Evolutionary conservation across 148 eudicot genomes (phyloP), one percentile per base, ranked within the genome.

Genomic region (Tetragonia tetragonoides): DNA sequence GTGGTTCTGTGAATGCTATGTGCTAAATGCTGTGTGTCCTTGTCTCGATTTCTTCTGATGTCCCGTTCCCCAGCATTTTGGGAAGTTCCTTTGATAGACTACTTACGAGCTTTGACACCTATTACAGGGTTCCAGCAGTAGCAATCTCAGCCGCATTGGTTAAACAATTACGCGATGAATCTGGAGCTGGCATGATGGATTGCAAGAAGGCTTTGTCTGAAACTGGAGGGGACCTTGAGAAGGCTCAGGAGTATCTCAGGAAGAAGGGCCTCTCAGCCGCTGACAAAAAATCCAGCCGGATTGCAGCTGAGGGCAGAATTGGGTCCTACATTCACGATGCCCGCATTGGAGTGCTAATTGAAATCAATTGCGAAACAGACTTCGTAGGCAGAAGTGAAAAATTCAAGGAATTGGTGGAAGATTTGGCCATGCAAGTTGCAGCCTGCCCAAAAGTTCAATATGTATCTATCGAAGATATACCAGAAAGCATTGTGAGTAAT

Each of bases 101-200:
- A 78, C 70, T 76, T 7, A 18, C 42, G 41, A 72, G 37, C 41
- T 59, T 78, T 38, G 34, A 53, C 37, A 21, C 70, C 57, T 77
- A 49, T 57, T 80, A 66, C 88, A 95, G 99, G 88, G 77, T 86
- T 41, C 80, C 89, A 28, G 80, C 88, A 78, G 90, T 86, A 66
- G 82, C 90, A 72, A 67, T 95, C 62, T 95, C 99, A 75, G 98
- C 99, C 44, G 85, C 95, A 60, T 75, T 95, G 83, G 99, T 95
- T 12, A 95, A 95, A 82, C 98, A 95, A 84, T 74, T 95, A 46
- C 84, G 99, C 38, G 98, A 95, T 51, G 99, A 93, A 82, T 90
- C 92, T 0, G 98, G 99, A 75, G 98, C 99, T 18, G 99, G 99
- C 65, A 95, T 95, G 99, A 95, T 95, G 99, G 99, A 93, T 77